Base-by-base conservation (phyloP, 2,329 filamentous ascomycete genomes). In the Colletotrichum tropicale region DNA sequence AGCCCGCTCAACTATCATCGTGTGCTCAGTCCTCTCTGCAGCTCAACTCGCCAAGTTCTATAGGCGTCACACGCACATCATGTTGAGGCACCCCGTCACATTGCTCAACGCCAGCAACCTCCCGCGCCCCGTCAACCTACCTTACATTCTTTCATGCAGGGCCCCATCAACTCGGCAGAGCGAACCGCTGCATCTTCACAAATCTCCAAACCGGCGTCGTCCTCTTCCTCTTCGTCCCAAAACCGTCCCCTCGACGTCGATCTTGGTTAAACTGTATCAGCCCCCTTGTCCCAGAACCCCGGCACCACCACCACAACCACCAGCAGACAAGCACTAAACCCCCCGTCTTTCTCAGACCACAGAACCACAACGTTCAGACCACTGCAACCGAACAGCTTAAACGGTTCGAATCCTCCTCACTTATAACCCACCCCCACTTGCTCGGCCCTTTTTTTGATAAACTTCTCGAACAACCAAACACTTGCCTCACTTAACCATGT, bases 221-320 rank as follows among this genome's bases (percentile, higher is more conserved):
- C 15, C 24, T 56, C 52, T 56, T 56, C 65, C 61, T 38, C 30
- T 52, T 71, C 72, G n/a, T 71, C 62, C 68, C 61, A 58, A 75
- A 75, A 58, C 61, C 52, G 28, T 30, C 36, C 68, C 72, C 72
- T 69, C 24, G 61, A 66, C 68, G 72, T 75, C 61, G 72, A 75
- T 75, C 68, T 71, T 66, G 72, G 68, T 26, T 18, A 38, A 61
- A 66, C 48, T 75, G 68, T 71, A 34, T 75, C 72, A 69, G 3
- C 55, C 43, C 43, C 48, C 65, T 48, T 60, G 66, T 48, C 18
- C 66, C 66, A 61, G 34, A 30, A 60, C 34, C 18, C 24, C 34
- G 34, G 24, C 66, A 69, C 56, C 56, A 60, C 55, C 38, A 28
- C 55, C 15, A 60, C 56, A 34, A 43, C 26, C 21, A 21, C 34